Evolutionary conservation across 2,329 filamentous ascomycete genomes (phyloP), one percentile per base, ranked within the genome.

Genomic region (Annulohypoxylon truncatum): DNA sequence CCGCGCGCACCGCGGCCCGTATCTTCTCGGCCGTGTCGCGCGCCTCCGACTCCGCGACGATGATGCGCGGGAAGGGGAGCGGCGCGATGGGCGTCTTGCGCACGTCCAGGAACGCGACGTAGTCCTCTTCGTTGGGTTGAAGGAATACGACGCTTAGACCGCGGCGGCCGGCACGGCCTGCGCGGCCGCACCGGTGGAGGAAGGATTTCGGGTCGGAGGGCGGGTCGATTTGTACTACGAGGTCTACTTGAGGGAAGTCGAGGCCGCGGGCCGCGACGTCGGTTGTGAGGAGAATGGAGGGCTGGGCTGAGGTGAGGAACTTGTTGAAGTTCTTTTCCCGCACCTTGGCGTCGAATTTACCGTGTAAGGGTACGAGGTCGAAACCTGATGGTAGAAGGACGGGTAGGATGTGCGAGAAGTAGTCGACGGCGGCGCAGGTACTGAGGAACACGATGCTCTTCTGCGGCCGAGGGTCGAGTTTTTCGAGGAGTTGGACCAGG

Each of bases 341-440:
- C 6, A 96, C 93, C 72, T 94, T 93, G 3, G 94, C 89, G 2
- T 92, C 91, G 69, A 97, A 92, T 78, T 98, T 97, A 33, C 96
- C 96, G 75, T 99, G 96, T 0, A 99, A 83, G 0, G 94, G 91
- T 6, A 97, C 86, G 2, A 97, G 81, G 0, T 87, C 82, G 73
- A 93, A 92, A 0, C 85, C 83, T 7, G 84, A 78, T 1, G 91
- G 91, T 0, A 99, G 81, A 4, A 97, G 80, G 1, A 85, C 79
- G 0, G 92, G 92, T 1, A 99, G 83, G 4, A 97, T 83, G 71
- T 93, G 87, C 65, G 94, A 89, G 77, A 97, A 96, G 80, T 98
- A 98, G 78, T 98, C 95, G 65, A 99, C 96, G 0, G 92, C 92
- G 29, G 94, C 94, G 77, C 96, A 97, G 1, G 95, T 97, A 0